phyloP scores from a whole-genome alignment of 139 green algal genomes.

The Picochlorum sp. region DNA sequence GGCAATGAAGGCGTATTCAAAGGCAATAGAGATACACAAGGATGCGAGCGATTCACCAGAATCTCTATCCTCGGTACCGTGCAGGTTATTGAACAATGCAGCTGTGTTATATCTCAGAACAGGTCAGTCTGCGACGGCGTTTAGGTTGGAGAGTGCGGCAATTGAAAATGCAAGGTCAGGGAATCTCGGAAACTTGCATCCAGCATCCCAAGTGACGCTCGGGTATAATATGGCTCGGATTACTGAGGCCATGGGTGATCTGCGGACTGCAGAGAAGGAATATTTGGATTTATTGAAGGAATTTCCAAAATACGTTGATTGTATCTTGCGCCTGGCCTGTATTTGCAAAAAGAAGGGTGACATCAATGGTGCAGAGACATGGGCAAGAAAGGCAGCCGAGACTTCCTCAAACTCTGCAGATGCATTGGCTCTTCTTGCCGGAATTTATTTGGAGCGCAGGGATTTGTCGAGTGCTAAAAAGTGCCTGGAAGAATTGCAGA shows the following conservation, averaged over 20 bases:
- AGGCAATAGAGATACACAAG: constrained; percentile 38
- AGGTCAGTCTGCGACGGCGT: constrained; percentile 32
- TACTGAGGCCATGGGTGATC: constrained; percentile 54
- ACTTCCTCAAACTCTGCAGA: constrained; percentile 32
- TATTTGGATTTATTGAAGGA: constrained; percentile 55
- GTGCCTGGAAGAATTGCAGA: constrained; percentile 29
- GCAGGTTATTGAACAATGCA: constrained; percentile 77
- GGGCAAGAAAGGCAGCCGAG: constrained; percentile 32
- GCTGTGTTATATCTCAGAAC: constrained; percentile 58
- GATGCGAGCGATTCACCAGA: constrained; percentile 12
- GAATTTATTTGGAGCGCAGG: constrained; percentile 53
- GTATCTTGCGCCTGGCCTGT: constrained; percentile 69
- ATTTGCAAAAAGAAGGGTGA: constrained; percentile 37
- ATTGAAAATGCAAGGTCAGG: constrained; percentile 7
- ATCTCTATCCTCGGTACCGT: constrained; percentile 23
- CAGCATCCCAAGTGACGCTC: constrained; percentile 45
- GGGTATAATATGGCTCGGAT: constrained; percentile 74
- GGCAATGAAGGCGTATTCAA: constrained; percentile 47
- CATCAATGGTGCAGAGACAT: constrained; percentile 38
- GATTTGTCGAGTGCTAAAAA: constrained; percentile 41
- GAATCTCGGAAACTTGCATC: constrained; percentile 5
- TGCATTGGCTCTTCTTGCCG: constrained; percentile 53
- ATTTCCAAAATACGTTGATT: constrained; percentile 73
- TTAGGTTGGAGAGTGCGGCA: constrained; percentile 41
- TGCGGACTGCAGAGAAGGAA: constrained; percentile 32